These are phyloP conservation scores for Mortierella alpina DNA, from an alignment of 192 early-diverging fungal genomes.

Conservation along the genomic window DNA sequence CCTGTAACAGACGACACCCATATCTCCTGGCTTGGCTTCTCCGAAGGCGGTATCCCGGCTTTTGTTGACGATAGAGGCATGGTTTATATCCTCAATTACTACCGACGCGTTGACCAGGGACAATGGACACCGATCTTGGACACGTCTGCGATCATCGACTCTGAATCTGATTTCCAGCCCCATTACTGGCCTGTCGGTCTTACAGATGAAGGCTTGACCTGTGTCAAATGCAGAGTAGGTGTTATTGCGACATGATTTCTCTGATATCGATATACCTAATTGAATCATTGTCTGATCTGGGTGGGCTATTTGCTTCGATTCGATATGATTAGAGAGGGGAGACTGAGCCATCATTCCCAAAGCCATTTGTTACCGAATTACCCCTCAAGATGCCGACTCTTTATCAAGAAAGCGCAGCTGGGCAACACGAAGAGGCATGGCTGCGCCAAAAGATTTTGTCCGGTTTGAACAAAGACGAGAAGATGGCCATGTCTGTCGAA, in stretches of 20 bases:
- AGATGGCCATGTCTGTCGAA: constrained; percentile 49
- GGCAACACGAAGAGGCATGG: constrained; percentile 54
- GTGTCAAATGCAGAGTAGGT: constrained; percentile 75
- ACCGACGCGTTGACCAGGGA: constrained; percentile 71
- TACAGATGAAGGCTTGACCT: constrained; percentile 75
- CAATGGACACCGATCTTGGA: constrained; percentile 91
- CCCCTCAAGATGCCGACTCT: constrained; percentile 28
- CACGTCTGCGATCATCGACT: constrained; percentile 29
- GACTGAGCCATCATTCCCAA: constrained; percentile 73
- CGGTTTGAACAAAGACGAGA: constrained; percentile 69
- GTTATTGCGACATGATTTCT: background rate
- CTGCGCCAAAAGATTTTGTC: constrained; percentile 65
- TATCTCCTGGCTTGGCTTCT: constrained; percentile 88
- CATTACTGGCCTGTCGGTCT: constrained; percentile 91
- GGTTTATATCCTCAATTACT: constrained; percentile 75
- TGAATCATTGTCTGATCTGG: too few relatives aligned
- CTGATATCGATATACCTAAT: background rate
- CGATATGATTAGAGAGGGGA: constrained; percentile 58
- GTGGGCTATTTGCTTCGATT: too few relatives aligned
- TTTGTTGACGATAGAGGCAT: constrained; percentile 86
- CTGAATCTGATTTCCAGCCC: constrained; percentile 49
- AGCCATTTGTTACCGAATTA: constrained; percentile 60
- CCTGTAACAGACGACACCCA: constrained; percentile 71
- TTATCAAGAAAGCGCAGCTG: constrained; percentile 18
- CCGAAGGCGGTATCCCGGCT: constrained; percentile 78